Evolutionary conservation across 176 grass and related monocot genomes (phyloP).

Genomic region (Ananas comosus): DNA sequence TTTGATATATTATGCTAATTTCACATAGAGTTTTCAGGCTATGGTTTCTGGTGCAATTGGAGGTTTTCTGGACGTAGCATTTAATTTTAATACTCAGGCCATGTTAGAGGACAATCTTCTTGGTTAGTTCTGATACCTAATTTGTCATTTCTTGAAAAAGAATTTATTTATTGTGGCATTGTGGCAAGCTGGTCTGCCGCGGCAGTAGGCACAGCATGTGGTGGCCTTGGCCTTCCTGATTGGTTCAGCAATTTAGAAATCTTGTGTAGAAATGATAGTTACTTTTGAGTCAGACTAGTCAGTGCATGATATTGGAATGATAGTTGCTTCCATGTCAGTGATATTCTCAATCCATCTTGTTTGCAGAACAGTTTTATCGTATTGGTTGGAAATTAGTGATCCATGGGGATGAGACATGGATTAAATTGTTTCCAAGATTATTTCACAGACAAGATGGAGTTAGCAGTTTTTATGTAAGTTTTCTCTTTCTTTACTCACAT

Average conservation of each 20-base stretch:
- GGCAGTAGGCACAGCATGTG: neutral
- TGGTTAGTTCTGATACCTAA: conserved; percentile 37
- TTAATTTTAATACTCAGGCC: conserved; percentile 94
- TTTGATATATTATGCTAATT: neutral
- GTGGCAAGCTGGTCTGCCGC: neutral
- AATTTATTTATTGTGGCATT: neutral
- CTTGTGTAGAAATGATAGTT: neutral
- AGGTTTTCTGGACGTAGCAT: conserved; percentile 93
- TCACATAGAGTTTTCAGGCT: conserved; percentile 37
- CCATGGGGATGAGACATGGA: conserved; percentile 97
- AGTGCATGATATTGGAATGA: neutral
- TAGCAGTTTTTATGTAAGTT: conserved; percentile 91
- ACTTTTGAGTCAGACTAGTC: neutral
- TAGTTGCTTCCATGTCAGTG: neutral
- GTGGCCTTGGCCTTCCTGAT: neutral
- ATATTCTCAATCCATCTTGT: conserved; percentile 2
- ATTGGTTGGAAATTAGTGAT: conserved; percentile 87
- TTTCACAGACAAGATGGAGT: conserved; percentile 93
- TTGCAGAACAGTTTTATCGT: conserved; percentile 68
- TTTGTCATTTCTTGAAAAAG: neutral
- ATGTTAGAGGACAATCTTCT: conserved; percentile 93
- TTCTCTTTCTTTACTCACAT: neutral
- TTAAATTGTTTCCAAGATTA: conserved; percentile 86
- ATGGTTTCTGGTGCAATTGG: conserved; percentile 93
- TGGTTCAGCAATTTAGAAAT: neutral